Evolutionary conservation across 768 basidiomycete genomes (phyloP).

Genomic region (Tulasnella sp.): DNA sequence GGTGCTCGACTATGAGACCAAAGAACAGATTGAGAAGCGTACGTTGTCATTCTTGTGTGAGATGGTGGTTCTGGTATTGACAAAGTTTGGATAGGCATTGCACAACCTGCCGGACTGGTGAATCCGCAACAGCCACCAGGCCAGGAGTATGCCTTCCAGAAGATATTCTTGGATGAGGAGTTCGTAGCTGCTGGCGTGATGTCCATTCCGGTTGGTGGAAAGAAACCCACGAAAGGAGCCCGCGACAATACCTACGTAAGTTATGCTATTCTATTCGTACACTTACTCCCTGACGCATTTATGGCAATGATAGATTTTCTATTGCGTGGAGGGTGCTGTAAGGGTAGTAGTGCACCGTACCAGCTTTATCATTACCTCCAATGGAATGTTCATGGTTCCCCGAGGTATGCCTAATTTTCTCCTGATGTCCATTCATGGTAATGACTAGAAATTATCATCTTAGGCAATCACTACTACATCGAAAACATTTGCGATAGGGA

Average conservation of each 20-base stretch:
- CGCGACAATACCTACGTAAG: constrained; percentile 90
- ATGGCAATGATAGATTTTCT: constrained; percentile 42
- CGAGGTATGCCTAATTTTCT: too few relatives aligned
- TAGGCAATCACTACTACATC: constrained; percentile 85
- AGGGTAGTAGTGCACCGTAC: constrained; percentile 73
- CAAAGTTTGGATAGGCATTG: constrained; percentile 43
- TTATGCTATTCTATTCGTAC: constrained; percentile 15
- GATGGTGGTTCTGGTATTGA: background rate
- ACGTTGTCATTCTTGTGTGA: constrained; percentile 24
- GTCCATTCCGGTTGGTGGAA: constrained; percentile 59
- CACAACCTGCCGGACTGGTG: constrained; percentile 60
- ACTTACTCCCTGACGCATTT: background rate
- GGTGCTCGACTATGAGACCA: constrained; percentile 53
- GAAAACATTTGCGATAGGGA: constrained; percentile 73
- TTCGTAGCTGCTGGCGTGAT: constrained; percentile 88
- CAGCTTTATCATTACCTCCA: constrained; percentile 60
- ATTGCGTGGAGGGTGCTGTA: constrained; percentile 79
- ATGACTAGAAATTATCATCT: too few relatives aligned
- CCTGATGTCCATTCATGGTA: too few relatives aligned
- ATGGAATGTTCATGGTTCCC: constrained; percentile 82
- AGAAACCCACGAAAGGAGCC: constrained; percentile 76
- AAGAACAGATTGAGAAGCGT: constrained; percentile 58
- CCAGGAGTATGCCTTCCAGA: constrained; percentile 72
- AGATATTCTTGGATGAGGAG: constrained; percentile 80
- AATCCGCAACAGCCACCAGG: constrained; percentile 45